Evolutionary conservation across 495 filamentous ascomycete species (phyloP).

Genomic region (Achaetomiella virescens): DNA sequence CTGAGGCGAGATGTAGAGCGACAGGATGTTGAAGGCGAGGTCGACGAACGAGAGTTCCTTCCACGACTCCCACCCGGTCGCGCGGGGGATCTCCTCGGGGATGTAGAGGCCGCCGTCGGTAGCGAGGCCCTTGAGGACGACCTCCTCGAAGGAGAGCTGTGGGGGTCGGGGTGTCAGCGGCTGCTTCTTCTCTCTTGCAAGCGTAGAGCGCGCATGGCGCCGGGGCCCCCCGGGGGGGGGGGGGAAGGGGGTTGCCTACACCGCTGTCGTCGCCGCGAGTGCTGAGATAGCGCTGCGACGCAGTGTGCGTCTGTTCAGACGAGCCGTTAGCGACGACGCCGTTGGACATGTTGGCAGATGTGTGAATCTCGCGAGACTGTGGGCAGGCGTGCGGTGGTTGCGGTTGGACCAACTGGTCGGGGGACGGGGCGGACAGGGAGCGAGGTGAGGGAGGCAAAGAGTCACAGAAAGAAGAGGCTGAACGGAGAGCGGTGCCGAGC

Average conservation of each 20-base stretch:
- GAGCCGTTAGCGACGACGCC: conserved; percentile 18
- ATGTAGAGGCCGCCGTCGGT: conserved; percentile 86
- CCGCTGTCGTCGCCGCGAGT: conserved; percentile 75
- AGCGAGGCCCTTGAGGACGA: conserved; percentile 86
- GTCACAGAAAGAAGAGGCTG: background rate
- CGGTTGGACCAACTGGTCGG: conserved; percentile 3
- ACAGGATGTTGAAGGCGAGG: conserved; percentile 67
- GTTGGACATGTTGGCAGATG: conserved; percentile 22
- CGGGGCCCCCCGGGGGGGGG: background rate
- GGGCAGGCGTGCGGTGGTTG: background rate
- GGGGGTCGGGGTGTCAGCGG: conserved; percentile 1
- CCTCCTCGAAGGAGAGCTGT: conserved; percentile 84
- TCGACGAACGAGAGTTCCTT: conserved; percentile 69
- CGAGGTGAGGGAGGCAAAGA: background rate
- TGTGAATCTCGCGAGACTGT: background rate
- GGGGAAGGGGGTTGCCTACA: conserved; percentile 41
- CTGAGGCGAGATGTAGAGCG: conserved; percentile 74
- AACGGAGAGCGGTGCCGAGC: conserved; percentile 9
- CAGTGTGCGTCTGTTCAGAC: conserved; percentile 40
- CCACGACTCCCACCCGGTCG: conserved; percentile 66
- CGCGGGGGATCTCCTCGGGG: conserved; percentile 69
- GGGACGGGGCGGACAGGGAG: background rate
- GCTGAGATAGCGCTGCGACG: conserved; percentile 74
- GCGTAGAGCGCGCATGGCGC: background rate
- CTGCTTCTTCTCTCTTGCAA: background rate